These are phyloP conservation scores for Thermomyces lanuginosus DNA, from an alignment of 2,329 filamentous ascomycete species.

Conservation along the genomic window DNA sequence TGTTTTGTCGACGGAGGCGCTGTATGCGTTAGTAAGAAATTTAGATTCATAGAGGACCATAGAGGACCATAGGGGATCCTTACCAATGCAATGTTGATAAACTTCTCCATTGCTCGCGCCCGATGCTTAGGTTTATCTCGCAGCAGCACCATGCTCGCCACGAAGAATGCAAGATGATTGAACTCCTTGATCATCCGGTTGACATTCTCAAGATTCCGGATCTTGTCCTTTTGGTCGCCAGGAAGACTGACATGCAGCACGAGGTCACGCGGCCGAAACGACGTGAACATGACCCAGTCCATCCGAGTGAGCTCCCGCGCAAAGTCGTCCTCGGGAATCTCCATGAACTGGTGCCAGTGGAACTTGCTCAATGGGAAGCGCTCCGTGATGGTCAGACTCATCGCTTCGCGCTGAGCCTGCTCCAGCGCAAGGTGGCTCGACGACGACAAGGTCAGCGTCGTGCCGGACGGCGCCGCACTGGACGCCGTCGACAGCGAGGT, in stretches of 20 bases:
- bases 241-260: constrained; percentile 77
- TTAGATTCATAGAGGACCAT: constrained; percentile 6
- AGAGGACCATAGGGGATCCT: constrained; percentile 6
- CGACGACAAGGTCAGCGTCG: constrained; percentile 27
- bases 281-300: constrained; percentile 96
- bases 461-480: constrained; percentile 22
- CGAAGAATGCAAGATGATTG: constrained; percentile 70
- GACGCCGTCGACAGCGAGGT: constrained; percentile 24
- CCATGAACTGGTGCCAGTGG: constrained; percentile 84
- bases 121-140: constrained; percentile 93
- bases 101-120: constrained; percentile 80
- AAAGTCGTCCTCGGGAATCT: constrained; percentile 65
- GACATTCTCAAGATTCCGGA: constrained; percentile 64
- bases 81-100: constrained; percentile 66
- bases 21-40: constrained; percentile 19
- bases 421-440: constrained; percentile 34
- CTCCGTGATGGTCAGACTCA: constrained; percentile 52
- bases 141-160: constrained; percentile 68
- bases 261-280: constrained; percentile 81
- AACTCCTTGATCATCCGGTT: constrained; percentile 91
- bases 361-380: constrained; percentile 60
- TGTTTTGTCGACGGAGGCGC: constrained; percentile 79
- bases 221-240: constrained; percentile 33
- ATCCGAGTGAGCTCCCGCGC: constrained; percentile 86
- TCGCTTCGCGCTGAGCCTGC: constrained; percentile 64